Conservation (phyloP, 73 alveolate species). For the Diophrys appendiculata region DNA sequence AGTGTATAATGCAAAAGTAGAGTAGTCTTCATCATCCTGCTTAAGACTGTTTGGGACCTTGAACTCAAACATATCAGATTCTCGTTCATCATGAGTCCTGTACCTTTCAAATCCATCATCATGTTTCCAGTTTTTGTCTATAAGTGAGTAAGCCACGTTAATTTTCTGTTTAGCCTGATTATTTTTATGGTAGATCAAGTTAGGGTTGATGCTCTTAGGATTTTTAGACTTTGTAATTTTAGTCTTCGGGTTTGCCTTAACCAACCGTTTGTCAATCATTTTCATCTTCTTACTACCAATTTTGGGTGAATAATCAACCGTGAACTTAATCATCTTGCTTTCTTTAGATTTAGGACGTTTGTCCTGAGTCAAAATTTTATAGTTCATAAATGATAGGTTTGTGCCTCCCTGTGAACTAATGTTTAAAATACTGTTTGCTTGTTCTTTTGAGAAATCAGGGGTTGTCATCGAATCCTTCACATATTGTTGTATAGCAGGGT, state of each 20-base stretch:
- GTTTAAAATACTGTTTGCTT: background rate
- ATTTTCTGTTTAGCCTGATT: background rate
- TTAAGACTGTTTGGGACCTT: background rate
- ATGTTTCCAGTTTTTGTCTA: background rate
- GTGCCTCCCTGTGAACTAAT: slow-evolving; percentile 10
- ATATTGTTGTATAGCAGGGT: background rate
- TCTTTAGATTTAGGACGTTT: background rate
- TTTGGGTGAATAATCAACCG: background rate
- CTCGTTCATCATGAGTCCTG: slow-evolving; percentile 4
- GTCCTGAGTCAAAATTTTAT: background rate
- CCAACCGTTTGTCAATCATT: background rate
- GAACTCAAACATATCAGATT: background rate
- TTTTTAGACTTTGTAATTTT: background rate
- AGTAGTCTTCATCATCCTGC: background rate
- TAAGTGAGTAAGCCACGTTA: background rate
- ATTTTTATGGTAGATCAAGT: background rate
- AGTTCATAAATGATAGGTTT: background rate
- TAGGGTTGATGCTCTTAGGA: slow-evolving; percentile 1
- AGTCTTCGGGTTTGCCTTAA: background rate
- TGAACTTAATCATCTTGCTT: background rate
- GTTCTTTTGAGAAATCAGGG: slow-evolving; percentile 9
- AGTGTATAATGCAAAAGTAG: background rate
- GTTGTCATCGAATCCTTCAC: background rate
- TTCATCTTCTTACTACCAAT: background rate
- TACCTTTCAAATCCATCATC: background rate